Percentiles rank a stretch among this genome's conserved stretches.
These are phyloP conservation scores for Komagataella phaffii DNA, from an alignment of 805 yeast species.

Conservation along the genomic window DNA sequence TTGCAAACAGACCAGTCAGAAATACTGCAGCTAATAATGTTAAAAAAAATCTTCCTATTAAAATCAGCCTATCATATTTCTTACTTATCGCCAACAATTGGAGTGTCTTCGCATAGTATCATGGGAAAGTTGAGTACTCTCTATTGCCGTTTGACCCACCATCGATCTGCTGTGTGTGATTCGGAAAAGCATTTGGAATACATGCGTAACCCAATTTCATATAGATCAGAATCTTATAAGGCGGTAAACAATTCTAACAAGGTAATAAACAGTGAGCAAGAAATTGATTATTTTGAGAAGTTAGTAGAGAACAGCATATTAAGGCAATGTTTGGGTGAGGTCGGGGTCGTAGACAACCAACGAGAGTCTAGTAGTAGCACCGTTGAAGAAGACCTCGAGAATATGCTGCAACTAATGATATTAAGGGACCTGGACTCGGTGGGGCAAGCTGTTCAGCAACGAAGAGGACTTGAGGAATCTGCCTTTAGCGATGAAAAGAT, in stretches of 20 bases:
- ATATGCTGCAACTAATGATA: neutral
- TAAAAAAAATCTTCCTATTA: too few species aligned
- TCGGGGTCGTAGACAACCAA: neutral
- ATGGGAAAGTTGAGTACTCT: neutral
- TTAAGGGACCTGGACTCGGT: neutral
- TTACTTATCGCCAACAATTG: neutral
- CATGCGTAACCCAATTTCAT: neutral
- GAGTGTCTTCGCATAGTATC: neutral
- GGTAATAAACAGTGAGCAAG: neutral
- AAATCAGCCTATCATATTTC: neutral
- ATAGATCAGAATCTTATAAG: neutral
- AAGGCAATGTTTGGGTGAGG: neutral
- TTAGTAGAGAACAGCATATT: neutral
- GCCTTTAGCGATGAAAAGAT: neutral
- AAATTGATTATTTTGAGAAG: neutral
- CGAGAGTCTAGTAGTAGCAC: neutral
- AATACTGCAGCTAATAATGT: neutral
- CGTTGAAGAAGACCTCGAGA: neutral
- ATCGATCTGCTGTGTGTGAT: neutral
- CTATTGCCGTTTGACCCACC: neutral
- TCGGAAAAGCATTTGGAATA: neutral
- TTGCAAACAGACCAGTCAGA: neutral
- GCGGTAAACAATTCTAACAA: neutral
- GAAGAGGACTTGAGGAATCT: neutral
- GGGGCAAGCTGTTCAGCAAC: neutral